A percentile compares a stretch with the other conserved stretches of the same genome.
Evolutionary conservation across 2,329 filamentous ascomycete genomes (phyloP).

Genomic region (Ophiosphaerella herpotricha): DNA sequence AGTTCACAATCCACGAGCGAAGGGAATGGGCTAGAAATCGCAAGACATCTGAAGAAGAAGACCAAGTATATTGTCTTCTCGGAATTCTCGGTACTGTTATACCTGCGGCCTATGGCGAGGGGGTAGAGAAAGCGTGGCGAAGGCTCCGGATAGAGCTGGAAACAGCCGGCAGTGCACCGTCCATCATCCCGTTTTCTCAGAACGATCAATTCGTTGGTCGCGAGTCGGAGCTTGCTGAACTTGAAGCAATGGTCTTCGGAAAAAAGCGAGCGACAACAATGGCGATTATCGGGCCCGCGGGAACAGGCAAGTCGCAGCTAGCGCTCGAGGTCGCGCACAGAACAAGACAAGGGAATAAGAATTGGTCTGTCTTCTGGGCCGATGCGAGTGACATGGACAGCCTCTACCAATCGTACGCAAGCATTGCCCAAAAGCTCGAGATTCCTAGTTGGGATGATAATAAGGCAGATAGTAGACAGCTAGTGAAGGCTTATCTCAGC

Average conservation of each 20-base stretch:
- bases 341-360: constrained; percentile 38
- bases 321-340: constrained; percentile 48
- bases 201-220: constrained; percentile 34
- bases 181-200: constrained; percentile 30
- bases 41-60: constrained; percentile 17
- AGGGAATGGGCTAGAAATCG: constrained; percentile 23
- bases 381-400: constrained; percentile 46
- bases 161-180: constrained; percentile 14
- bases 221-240: constrained; percentile 26
- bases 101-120: constrained; percentile 22
- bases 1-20: constrained; percentile 24
- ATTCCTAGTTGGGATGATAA: constrained; percentile 23
- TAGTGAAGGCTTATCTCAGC: constrained; percentile 21
- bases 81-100: constrained; percentile 28
- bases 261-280: constrained; percentile 15
- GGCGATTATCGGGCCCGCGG: constrained; percentile 22
- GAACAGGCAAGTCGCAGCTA: constrained; percentile 29
- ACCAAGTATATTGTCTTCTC: constrained; percentile 30
- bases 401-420: constrained; percentile 22
- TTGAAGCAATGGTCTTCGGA: constrained; percentile 34
- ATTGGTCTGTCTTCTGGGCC: constrained; percentile 53
- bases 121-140: constrained; percentile 15
- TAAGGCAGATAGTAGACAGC: constrained; percentile 18
- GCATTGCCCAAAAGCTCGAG: constrained; percentile 20
- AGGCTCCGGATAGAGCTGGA: constrained; percentile 18